phyloP scores from a whole-genome alignment of 331 rosid genomes.

The Cydonia oblonga region DNA sequence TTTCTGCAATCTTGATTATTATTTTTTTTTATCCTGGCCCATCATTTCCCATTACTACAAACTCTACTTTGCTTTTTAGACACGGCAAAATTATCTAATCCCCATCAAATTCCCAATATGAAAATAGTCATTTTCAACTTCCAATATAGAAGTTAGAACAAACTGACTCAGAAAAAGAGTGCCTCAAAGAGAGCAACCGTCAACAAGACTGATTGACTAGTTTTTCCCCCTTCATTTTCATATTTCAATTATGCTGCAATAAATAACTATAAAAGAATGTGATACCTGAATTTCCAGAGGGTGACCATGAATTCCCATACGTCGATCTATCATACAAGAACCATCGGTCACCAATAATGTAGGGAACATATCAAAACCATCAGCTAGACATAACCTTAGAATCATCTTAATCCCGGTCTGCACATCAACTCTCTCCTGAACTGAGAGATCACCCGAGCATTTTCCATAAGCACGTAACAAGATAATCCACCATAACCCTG shows the following conservation, averaged over 20 bases:
- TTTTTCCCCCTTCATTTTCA: not conserved
- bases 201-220: not conserved
- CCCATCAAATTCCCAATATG: not conserved
- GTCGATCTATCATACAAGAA: slow-evolving; percentile 88
- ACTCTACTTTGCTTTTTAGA: not conserved
- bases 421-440: slow-evolving; percentile 89
- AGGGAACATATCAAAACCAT: slow-evolving; percentile 93
- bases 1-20: not conserved
- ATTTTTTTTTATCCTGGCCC: not conserved
- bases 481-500: slow-evolving; percentile 92
- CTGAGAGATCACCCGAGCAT: slow-evolving; percentile 66
- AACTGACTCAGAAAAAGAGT: not conserved
- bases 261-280: not conserved
- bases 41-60: not conserved
- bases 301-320: slow-evolving; percentile 94
- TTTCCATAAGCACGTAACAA: slow-evolving; percentile 78
- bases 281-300: slow-evolving; percentile 79
- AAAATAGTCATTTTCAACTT: not conserved
- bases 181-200: not conserved
- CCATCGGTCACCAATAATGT: slow-evolving; percentile 77
- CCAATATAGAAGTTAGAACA: not conserved
- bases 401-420: slow-evolving; percentile 90
- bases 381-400: slow-evolving; percentile 67
- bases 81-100: not conserved
- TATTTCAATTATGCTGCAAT: not conserved